Base-by-base conservation (phyloP, 345 rosid genomes). In the Eucalyptus sp. region DNA sequence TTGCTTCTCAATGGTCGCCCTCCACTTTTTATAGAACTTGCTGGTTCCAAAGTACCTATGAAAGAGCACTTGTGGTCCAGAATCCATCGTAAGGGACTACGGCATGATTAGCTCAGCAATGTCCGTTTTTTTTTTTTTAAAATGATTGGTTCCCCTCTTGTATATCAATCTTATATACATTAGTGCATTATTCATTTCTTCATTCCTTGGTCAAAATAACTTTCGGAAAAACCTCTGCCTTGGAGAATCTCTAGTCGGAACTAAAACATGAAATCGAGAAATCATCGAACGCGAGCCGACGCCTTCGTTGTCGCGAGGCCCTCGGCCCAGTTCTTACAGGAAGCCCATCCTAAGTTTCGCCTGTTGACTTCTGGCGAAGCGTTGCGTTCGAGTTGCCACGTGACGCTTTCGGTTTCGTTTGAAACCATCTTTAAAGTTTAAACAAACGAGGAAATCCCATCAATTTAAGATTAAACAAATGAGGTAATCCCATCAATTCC, bases 21-120 rank as follows among this genome's bases (percentile, higher is more conserved):
- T 52, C 8, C 7, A 17, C 9, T 18, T 52, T 17, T 52, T 51
- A 51, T 51, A 51, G 56, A 51, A 51, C 4, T 17, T 17, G 1
- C 9, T 51, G 9, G 22, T 51, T 51, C 22, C 56, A 0, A 17
- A 51, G 56, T 18, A 52, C 10, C 1, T 52, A 7, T 18, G 24
- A 52, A 52, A 52, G 56, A 52, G 24, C 56, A 52, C 56, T 18
- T 52, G 56, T 52, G 56, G 56, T 52, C 56, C 56, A 18, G 4
- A 52, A 52, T 52, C 56, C 2, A 52, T 18, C 10, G 10, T 52
- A 52, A 52, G 56, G 4, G 24, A 52, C 18, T 52, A 52, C 24
- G 0, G 1, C 2, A 52, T 18, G 56, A 52, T 52, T 18, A 52
- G 56, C 24, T 3, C 0, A 52, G 56, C 56, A 18, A 18, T 52